phyloP scores from a whole-genome alignment of 164 flowering plant genomes.

The Amborella trichopoda region DNA sequence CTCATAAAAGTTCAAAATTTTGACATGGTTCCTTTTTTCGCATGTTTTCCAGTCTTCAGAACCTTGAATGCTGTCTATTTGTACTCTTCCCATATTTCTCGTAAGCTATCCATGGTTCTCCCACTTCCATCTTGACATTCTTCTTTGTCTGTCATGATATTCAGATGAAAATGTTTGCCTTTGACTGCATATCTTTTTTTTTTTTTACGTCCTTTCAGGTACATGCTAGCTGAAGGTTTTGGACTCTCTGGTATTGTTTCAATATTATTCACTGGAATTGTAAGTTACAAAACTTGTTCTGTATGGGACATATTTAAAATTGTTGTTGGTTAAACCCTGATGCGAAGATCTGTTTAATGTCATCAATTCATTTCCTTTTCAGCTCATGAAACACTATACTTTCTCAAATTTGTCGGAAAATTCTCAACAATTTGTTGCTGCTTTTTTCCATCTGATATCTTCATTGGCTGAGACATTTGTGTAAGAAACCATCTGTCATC shows the following conservation, averaged over 20 bases:
- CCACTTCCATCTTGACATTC: background rate
- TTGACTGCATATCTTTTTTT: constrained; percentile 1
- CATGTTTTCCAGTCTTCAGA: constrained; percentile 74
- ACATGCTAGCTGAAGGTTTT: constrained; percentile 98
- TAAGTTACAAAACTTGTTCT: constrained; percentile 29
- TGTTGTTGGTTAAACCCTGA: no score
- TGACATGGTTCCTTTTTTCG: constrained; percentile 6
- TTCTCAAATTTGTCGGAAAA: constrained; percentile 84
- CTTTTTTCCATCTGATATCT: constrained; percentile 95
- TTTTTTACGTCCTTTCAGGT: constrained; percentile 29
- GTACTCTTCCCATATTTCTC: constrained; percentile 99
- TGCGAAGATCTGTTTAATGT: background rate
- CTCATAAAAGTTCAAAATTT: background rate
- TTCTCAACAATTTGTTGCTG: constrained; percentile 87
- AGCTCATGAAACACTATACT: constrained; percentile 98
- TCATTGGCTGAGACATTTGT: constrained; percentile 97
- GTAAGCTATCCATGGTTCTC: constrained; percentile 34
- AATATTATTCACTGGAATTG: constrained; percentile 98
- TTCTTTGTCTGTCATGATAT: background rate
- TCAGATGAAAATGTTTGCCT: background rate
- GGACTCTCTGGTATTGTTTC: constrained; percentile 98
- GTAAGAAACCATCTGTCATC: constrained; percentile 29
- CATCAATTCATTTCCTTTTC: constrained; percentile 10
- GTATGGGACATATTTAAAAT: no score
- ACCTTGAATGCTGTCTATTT: constrained; percentile 96